A percentile compares a stretch with the other conserved stretches of the same genome.
These are phyloP conservation scores for Cladosporium sp. DNA, from an alignment of 2,329 filamentous ascomycete genomes.

Conservation along the genomic window DNA sequence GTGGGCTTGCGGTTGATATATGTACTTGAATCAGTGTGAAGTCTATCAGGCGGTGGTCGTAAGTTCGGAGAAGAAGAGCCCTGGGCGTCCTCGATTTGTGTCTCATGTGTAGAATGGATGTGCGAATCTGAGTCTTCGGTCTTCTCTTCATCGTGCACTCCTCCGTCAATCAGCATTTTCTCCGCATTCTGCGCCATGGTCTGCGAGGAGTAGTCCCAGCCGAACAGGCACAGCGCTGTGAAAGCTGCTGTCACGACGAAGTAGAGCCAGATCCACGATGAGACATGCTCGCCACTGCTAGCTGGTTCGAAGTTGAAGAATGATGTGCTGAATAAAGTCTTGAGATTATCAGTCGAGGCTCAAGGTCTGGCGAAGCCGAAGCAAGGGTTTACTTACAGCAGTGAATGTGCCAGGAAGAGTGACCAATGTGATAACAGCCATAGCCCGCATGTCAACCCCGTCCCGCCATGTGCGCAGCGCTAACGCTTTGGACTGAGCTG, in stretches of 20 bases:
- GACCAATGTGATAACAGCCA: background rate
- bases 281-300: background rate
- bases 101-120: background rate
- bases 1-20: background rate
- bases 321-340: background rate
- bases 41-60: background rate
- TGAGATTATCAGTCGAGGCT: background rate
- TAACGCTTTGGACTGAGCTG: background rate
- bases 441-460: background rate
- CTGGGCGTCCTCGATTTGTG: background rate
- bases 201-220: background rate
- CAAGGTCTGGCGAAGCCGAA: no score
- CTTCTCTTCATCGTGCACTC: background rate
- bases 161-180: background rate
- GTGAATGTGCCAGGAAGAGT: background rate
- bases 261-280: conserved; percentile 1
- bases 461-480: background rate
- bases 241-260: background rate
- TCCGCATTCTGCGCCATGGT: background rate
- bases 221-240: background rate
- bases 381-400: background rate
- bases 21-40: background rate
- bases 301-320: background rate
- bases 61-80: no score
- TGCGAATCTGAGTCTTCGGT: background rate